Evolutionary conservation across 345 rosid species (phyloP), one percentile per base, ranked within the genome.

Genomic region (Lenwebbia sp.): DNA sequence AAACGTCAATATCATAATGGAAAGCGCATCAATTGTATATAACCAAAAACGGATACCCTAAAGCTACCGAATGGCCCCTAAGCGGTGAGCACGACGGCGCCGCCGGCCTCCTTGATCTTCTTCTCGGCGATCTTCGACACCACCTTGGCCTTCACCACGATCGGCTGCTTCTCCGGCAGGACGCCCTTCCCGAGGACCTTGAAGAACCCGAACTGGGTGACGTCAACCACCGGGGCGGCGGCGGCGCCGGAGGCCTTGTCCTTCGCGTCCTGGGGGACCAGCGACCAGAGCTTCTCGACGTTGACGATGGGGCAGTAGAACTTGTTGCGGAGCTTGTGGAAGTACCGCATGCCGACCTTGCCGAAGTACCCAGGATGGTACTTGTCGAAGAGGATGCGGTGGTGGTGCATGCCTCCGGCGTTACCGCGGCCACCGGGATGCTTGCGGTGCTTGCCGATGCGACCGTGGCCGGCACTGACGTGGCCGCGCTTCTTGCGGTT

Each of bases 341-440:
- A 91, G 87, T 91, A 91, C 10, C 93, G 86, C 93, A 91, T 91
- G n/a, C 93, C 93, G 21, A 91, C 93, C 88, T 91, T 91, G 33
- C 93, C 93, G 78, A 91, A 91, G 86, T 89, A 91, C 11, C 93
- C 91, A 4, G 93, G 93, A 44, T 91, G 93, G 88, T 89, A 91
- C 89, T 91, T 91, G 89, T 91, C 93, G 89, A 91, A 91, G 87
- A 91, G 89, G 88, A 91, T 91, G 62, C 93, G 70, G 87, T 91
- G 93, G 87, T 91, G 93, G 88, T 91, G 93, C 93, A 91, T 87
- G 56, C 93, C 91, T 65, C 93, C 93, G 47, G 93, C 91, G 87
- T 91, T 91, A 85, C 93, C 92, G 9, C 93, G 88, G 5, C 93
- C 93, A 54, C 93, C 93, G 3, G 93, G 93, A 47, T 91, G 92